Percentiles rank a stretch among this genome's conserved stretches.
Conservation (phyloP, 768 basidiomycete species). For the Daedaleopsis sinensis region DNA sequence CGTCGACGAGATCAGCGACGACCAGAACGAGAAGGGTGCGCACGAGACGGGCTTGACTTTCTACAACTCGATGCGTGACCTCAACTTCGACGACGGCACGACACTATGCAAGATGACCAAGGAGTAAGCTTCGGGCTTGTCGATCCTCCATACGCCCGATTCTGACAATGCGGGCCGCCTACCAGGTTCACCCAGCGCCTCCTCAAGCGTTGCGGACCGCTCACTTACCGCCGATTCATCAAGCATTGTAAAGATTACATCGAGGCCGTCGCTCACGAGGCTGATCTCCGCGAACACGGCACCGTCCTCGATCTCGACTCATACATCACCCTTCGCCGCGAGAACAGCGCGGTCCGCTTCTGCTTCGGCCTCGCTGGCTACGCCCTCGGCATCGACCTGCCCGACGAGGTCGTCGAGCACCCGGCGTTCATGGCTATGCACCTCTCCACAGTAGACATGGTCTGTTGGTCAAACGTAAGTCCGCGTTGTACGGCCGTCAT, state of each 20-base stretch:
- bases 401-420: constrained; percentile 62
- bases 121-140: constrained; percentile 45
- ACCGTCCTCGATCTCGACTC: constrained; percentile 55
- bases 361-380: constrained; percentile 69
- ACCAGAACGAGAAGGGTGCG: constrained; percentile 60
- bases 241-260: constrained; percentile 59
- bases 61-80: constrained; percentile 53
- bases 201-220: constrained; percentile 44
- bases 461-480: constrained; percentile 72
- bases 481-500: background rate
- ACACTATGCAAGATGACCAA: constrained; percentile 60
- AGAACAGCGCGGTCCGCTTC: constrained; percentile 68
- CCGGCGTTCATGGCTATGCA: constrained; percentile 55
- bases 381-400: constrained; percentile 61
- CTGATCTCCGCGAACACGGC: constrained; percentile 59
- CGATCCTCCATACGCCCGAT: background rate
- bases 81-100: constrained; percentile 58
- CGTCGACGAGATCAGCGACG: constrained; percentile 70
- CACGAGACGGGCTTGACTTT: constrained; percentile 54
- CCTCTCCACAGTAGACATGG: constrained; percentile 63
- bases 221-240: constrained; percentile 51
- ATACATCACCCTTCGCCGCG: constrained; percentile 62
- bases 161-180: constrained; percentile 4
- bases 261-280: constrained; percentile 59
- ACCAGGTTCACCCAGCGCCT: constrained; percentile 58